Percentiles rank a stretch among this genome's conserved stretches.
Conservation (phyloP, 805 yeast species). For the Candida sithepensis region DNA sequence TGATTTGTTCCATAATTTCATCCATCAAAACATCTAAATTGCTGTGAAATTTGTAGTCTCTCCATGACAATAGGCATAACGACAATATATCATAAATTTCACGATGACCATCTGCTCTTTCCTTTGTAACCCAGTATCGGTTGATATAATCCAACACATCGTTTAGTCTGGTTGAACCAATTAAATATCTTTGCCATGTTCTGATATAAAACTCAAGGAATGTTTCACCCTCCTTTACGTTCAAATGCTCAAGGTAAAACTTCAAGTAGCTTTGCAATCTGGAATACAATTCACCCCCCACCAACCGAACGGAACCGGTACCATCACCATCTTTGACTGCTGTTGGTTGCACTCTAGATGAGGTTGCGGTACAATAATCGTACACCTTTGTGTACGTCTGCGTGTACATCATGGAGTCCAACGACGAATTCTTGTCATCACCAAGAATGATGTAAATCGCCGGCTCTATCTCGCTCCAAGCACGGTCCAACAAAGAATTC, state of each 20-base stretch:
- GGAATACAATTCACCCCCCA: slow-evolving; percentile 86
- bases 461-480: slow-evolving; percentile 79
- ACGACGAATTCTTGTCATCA: slow-evolving; percentile 56
- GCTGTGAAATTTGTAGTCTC: slow-evolving; percentile 69
- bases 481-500: slow-evolving; percentile 31
- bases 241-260: slow-evolving; percentile 50
- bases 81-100: slow-evolving; percentile 91
- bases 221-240: slow-evolving; percentile 54
- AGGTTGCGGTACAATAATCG: slow-evolving; percentile 84
- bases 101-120: slow-evolving; percentile 87
- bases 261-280: slow-evolving; percentile 66
- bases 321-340: slow-evolving; percentile 19
- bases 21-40: slow-evolving; percentile 56
- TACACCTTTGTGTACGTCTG: slow-evolving; percentile 89
- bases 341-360: slow-evolving; percentile 44
- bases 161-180: slow-evolving; percentile 88
- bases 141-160: slow-evolving; percentile 95
- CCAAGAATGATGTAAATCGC: slow-evolving; percentile 70
- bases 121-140: slow-evolving; percentile 96
- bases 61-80: slow-evolving; percentile 84
- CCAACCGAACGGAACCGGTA: slow-evolving; percentile 39
- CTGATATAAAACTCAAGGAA: slow-evolving; percentile 80
- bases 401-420: slow-evolving; percentile 75
- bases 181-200: slow-evolving; percentile 84
- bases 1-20: slow-evolving; percentile 75